These are phyloP conservation scores for Ettlia oleoabundans DNA, from an alignment of 139 green algal species.

Conservation along the genomic window DNA sequence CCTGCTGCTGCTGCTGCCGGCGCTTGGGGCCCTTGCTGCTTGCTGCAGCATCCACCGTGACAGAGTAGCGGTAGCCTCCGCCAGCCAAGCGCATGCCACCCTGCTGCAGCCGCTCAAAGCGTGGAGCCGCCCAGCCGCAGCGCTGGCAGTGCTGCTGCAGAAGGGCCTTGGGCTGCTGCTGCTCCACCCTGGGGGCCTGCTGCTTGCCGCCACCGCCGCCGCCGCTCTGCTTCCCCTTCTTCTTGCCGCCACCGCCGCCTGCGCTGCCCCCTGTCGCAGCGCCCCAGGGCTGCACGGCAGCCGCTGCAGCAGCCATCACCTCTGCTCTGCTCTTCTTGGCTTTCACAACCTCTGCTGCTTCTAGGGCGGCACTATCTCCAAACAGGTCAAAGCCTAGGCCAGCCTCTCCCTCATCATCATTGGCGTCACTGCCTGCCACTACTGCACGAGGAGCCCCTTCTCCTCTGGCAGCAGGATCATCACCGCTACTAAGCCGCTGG, in stretches of 20 bases:
- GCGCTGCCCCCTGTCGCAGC: background rate
- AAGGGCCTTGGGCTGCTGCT: slow-evolving; percentile 76
- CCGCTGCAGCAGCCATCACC: slow-evolving; percentile 6
- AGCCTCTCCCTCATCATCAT: slow-evolving; percentile 37
- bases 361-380: slow-evolving; percentile 20
- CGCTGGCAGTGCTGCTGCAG: slow-evolving; percentile 88
- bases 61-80: slow-evolving; percentile 52
- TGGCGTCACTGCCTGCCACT: slow-evolving; percentile 4
- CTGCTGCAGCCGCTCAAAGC: slow-evolving; percentile 67
- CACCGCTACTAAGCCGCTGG: too few relatives aligned
- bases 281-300: slow-evolving; percentile 26
- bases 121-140: slow-evolving; percentile 63
- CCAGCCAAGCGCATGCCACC: slow-evolving; percentile 56
- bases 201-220: slow-evolving; percentile 2
- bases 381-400: slow-evolving; percentile 54
- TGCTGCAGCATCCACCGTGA: slow-evolving; percentile 38
- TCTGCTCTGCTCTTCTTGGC: background rate
- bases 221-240: slow-evolving; percentile 39
- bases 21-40: background rate
- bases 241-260: slow-evolving; percentile 18
- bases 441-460: too few relatives aligned
- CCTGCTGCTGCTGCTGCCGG: slow-evolving; percentile 35
- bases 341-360: slow-evolving; percentile 29
- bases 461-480: too few relatives aligned
- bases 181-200: background rate